A percentile compares a stretch with the other conserved stretches of the same genome.
Conservation (phyloP, 139 green algal genomes). For the Chlorella vulgaris region DNA sequence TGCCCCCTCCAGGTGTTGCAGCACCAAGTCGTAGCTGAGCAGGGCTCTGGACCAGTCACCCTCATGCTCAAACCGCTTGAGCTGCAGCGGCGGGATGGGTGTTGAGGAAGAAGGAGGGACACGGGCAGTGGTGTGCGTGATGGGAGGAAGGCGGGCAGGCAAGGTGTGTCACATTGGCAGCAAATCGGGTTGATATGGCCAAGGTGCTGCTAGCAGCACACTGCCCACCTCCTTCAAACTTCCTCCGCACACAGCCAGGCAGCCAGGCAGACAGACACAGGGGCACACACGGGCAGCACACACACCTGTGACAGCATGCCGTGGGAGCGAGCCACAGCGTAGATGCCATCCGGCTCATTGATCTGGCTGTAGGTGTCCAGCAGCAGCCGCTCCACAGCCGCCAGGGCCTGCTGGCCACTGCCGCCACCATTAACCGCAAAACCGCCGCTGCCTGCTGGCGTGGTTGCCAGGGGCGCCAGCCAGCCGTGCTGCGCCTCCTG, state of each 20-base stretch:
- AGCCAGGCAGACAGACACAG: too few species aligned
- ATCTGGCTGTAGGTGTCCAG: slow-evolving; percentile 74
- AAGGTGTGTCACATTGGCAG: too few species aligned
- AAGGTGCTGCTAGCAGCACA: too few species aligned
- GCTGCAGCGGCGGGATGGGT: slow-evolving; percentile 47
- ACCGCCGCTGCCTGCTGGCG: too few species aligned
- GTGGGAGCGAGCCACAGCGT: slow-evolving; percentile 67
- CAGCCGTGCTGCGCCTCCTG: slow-evolving; percentile 57
- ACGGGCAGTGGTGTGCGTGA: too few species aligned
- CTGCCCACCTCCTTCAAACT: too few species aligned
- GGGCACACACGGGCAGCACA: too few species aligned
- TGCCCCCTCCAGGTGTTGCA: slow-evolving; percentile 26
- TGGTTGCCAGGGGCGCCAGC: slow-evolving; percentile 26
- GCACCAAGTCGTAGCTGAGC: slow-evolving; percentile 52
- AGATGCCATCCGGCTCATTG: slow-evolving; percentile 82
- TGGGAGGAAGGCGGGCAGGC: too few species aligned
- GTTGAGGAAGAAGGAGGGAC: too few species aligned
- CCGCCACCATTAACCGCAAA: background rate
- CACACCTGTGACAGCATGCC: slow-evolving; percentile 49
- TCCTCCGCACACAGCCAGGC: too few species aligned
- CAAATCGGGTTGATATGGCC: too few species aligned
- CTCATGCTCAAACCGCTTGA: slow-evolving; percentile 66
- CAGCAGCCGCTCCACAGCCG: slow-evolving; percentile 53
- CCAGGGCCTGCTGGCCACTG: background rate
- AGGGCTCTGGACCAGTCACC: slow-evolving; percentile 67